These are phyloP conservation scores for Tulasnella sp. DNA, from an alignment of 768 basidiomycete species.

Conservation along the genomic window DNA sequence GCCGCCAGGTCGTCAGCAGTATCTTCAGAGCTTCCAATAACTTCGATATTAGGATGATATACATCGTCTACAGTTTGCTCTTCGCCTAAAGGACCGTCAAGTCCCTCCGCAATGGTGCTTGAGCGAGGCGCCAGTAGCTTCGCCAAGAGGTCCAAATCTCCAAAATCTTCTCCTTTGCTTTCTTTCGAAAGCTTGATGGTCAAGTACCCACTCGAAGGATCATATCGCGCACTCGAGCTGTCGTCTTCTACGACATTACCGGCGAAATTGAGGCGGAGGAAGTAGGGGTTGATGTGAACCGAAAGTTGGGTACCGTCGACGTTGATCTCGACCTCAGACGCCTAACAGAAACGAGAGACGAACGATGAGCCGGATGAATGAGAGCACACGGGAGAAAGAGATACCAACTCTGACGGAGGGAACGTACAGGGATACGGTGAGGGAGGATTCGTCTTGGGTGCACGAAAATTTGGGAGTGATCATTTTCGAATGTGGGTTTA, in stretches of 20 bases:
- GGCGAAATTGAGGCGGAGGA: slow-evolving; percentile 67
- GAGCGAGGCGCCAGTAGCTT: slow-evolving; percentile 55
- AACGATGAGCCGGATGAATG: slow-evolving; percentile 2
- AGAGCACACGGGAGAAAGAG: not conserved
- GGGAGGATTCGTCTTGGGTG: slow-evolving; percentile 43
- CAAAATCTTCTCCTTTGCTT: slow-evolving; percentile 50
- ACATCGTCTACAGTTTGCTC: not conserved
- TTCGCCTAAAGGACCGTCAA: not conserved
- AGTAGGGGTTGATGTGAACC: slow-evolving; percentile 75
- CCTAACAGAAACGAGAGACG: slow-evolving; percentile 34
- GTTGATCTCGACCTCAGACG: slow-evolving; percentile 68
- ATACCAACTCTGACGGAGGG: slow-evolving; percentile 47
- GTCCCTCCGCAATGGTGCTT: slow-evolving; percentile 20
- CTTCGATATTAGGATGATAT: slow-evolving; percentile 4
- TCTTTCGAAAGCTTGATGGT: slow-evolving; percentile 64
- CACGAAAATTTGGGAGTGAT: slow-evolving; percentile 70
- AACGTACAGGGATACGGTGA: slow-evolving; percentile 53
- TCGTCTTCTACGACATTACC: slow-evolving; percentile 56
- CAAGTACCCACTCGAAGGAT: slow-evolving; percentile 67
- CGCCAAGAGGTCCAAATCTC: slow-evolving; percentile 67
- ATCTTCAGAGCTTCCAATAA: slow-evolving; percentile 10
- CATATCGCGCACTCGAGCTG: slow-evolving; percentile 56
- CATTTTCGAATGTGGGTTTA: slow-evolving; percentile 31
- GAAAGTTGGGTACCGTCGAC: slow-evolving; percentile 57
- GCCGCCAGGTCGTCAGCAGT: not conserved